Percentiles rank a stretch among this genome's conserved stretches.
phyloP scores from a whole-genome alignment of 208 protist species.

The Tritrichomonas foetus region DNA sequence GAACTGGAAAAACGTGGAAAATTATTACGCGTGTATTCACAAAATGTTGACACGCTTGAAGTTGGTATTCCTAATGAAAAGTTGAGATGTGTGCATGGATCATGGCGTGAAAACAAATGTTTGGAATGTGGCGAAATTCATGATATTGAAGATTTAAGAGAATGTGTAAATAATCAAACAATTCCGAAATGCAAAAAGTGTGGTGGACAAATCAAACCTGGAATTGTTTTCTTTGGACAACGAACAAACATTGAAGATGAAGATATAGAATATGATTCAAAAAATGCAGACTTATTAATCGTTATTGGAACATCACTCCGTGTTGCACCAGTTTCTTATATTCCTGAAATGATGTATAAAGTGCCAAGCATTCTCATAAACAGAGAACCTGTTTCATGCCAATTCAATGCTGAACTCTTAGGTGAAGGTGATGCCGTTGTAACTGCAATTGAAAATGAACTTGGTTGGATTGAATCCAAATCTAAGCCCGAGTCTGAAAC shows the following conservation, averaged over 20 bases:
- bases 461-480: background rate
- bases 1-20: conserved; percentile 37
- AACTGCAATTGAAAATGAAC: background rate
- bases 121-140: background rate
- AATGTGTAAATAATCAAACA: background rate
- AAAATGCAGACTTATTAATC: background rate
- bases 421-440: background rate
- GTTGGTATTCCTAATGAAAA: background rate
- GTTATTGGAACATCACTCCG: conserved; percentile 14
- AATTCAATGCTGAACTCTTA: background rate
- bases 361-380: background rate
- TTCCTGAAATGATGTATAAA: background rate
- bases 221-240: conserved; percentile 26
- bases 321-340: background rate
- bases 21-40: conserved; percentile 2
- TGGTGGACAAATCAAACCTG: background rate
- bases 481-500: background rate
- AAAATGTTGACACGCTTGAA: conserved; percentile 20
- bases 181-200: background rate
- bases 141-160: background rate
- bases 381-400: background rate
- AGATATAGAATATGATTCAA: background rate
- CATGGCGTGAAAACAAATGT: background rate
- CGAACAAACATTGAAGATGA: background rate
- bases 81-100: conserved; percentile 11